A percentile compares a stretch with the other conserved stretches of the same genome.
phyloP scores from a whole-genome alignment of 257 asterid genomes.

The Solanum rostratum region DNA sequence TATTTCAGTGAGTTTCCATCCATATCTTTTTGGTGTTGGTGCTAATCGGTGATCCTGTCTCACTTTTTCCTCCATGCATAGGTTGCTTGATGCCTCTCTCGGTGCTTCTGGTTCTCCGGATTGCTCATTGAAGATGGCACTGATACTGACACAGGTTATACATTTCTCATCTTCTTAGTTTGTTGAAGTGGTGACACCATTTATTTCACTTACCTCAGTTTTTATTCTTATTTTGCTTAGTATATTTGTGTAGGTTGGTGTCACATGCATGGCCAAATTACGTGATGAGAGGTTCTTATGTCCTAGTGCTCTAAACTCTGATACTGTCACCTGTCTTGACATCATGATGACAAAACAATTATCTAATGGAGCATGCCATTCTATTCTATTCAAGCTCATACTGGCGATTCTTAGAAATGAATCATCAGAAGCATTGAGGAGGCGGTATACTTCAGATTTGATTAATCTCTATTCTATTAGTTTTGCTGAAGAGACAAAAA shows the following conservation, averaged over 20 bases:
- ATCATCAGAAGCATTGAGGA: constrained; percentile 87
- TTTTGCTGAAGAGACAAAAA: not conserved
- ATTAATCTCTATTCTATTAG: not conserved
- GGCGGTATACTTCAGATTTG: constrained; percentile 47
- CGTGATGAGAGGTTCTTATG: constrained; percentile 76
- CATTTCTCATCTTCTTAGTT: not conserved
- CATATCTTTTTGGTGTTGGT: not conserved
- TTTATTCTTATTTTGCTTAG: not conserved
- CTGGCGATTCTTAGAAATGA: constrained; percentile 80
- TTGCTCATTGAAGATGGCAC: constrained; percentile 91
- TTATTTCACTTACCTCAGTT: not conserved
- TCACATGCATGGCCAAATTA: constrained; percentile 94
- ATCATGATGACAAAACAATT: constrained; percentile 63
- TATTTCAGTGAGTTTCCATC: constrained; percentile 62
- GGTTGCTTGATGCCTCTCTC: constrained; percentile 81
- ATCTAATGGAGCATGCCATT: constrained; percentile 79
- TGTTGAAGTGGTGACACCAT: not conserved
- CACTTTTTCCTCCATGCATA: constrained; percentile 13
- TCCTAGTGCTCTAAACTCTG: constrained; percentile 66
- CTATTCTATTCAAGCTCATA: constrained; percentile 80
- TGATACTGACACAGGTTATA: constrained; percentile 72
- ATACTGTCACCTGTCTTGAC: constrained; percentile 64
- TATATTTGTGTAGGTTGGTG: constrained; percentile 58
- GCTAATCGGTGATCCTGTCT: not conserved
- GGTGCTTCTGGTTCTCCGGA: constrained; percentile 74